These are phyloP conservation scores for Bjerkandera adusta DNA, from an alignment of 1,284 basidiomycete genomes.

Conservation along the genomic window DNA sequence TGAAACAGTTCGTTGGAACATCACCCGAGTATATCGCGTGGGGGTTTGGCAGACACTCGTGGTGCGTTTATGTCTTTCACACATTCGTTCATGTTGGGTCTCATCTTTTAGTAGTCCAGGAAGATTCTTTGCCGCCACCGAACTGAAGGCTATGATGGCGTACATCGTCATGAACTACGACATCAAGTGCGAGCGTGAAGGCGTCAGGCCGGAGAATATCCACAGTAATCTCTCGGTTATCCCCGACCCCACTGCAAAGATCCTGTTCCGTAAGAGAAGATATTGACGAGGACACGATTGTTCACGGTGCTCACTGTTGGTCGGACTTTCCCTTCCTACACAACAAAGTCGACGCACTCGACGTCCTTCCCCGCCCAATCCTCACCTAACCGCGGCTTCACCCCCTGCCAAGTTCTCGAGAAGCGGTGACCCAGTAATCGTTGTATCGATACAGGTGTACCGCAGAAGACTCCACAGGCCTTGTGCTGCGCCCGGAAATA, in stretches of 20 bases:
- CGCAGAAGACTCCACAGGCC: too few species aligned
- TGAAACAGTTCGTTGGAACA: slow-evolving; percentile 24
- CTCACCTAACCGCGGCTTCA: too few species aligned
- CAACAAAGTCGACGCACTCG: too few species aligned
- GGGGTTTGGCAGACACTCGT: slow-evolving; percentile 28
- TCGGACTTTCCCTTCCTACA: too few species aligned
- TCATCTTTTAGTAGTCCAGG: slow-evolving; percentile 21
- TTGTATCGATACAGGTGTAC: too few species aligned
- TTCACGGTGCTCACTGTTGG: too few species aligned
- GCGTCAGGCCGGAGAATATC: slow-evolving; percentile 14
- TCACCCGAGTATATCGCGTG: slow-evolving; percentile 24
- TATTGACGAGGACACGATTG: not conserved
- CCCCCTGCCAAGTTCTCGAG: too few species aligned
- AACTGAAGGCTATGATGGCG: slow-evolving; percentile 26
- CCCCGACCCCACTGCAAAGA: slow-evolving; percentile 1
- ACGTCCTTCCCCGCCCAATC: too few species aligned
- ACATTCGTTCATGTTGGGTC: not conserved
- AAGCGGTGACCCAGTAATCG: too few species aligned
- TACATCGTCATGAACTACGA: slow-evolving; percentile 25
- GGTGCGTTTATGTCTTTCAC: slow-evolving; percentile 20
- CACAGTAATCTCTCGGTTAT: slow-evolving; percentile 13
- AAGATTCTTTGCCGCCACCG: slow-evolving; percentile 25
- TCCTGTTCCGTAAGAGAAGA: slow-evolving; percentile 9
- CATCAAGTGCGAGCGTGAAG: slow-evolving; percentile 21
- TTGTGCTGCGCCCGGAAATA: too few species aligned